Conservation (phyloP, 768 basidiomycete genomes). For the Russula vinacea region DNA sequence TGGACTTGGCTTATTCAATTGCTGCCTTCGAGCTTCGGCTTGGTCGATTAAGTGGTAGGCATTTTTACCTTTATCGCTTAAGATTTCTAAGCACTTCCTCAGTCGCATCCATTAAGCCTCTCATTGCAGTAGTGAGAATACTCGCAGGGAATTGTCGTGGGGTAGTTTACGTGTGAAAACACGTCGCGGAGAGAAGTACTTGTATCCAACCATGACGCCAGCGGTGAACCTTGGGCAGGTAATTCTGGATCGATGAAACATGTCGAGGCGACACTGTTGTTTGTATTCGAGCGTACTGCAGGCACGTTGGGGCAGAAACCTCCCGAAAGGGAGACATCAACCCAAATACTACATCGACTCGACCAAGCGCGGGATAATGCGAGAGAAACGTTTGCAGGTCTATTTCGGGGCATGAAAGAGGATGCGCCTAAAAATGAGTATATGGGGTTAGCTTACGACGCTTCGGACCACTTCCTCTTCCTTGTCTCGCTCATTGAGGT, state of each 20-base stretch:
- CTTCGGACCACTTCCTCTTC: slow-evolving; percentile 41
- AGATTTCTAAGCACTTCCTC: slow-evolving; percentile 16
- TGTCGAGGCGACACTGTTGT: slow-evolving; percentile 33
- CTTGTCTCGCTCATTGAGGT: slow-evolving; percentile 49
- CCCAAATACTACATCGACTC: slow-evolving; percentile 7
- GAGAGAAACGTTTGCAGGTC: slow-evolving; percentile 34
- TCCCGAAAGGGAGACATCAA: slow-evolving; percentile 21
- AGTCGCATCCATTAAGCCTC: slow-evolving; percentile 45
- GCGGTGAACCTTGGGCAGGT: slow-evolving; percentile 38
- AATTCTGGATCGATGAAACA: slow-evolving; percentile 39
- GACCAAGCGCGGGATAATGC: slow-evolving; percentile 23
- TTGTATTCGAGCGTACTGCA: slow-evolving; percentile 37
- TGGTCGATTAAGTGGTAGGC: slow-evolving; percentile 44
- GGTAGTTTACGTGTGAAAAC: slow-evolving; percentile 36
- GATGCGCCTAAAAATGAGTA: slow-evolving; percentile 31
- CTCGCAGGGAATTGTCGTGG: slow-evolving; percentile 47
- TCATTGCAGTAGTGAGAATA: slow-evolving; percentile 46
- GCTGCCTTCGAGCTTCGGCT: slow-evolving; percentile 47
- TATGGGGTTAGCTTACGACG: slow-evolving; percentile 34
- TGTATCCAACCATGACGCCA: slow-evolving; percentile 33
- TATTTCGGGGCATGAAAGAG: slow-evolving; percentile 37
- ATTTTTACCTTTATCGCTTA: background rate
- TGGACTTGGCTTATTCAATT: slow-evolving; percentile 45
- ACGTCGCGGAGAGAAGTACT: background rate
- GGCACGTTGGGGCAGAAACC: slow-evolving; percentile 19